Evolutionary conservation across 768 basidiomycete species (phyloP), one percentile per base, ranked within the genome.

Genomic region (Mycena rosella): DNA sequence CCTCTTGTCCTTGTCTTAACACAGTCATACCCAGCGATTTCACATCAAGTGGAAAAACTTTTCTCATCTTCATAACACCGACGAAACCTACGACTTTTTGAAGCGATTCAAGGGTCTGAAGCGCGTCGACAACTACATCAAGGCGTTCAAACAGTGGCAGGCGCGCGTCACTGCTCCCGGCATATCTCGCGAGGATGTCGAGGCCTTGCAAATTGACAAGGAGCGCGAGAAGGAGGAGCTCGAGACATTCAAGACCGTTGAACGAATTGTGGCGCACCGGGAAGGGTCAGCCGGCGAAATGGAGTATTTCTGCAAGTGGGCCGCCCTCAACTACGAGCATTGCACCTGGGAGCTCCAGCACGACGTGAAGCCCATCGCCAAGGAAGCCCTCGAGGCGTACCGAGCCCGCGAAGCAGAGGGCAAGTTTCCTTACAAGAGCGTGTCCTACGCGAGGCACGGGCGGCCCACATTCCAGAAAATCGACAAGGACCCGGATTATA

Each of bases 11-110:
- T 62, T 49, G 67, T 64, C 17, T 26, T 64, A 49, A 70, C 64
- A 70, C 32, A 74, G 44, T 32, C 47, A 60, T n/a, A 61, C 27
- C 4, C 75, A 98, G 96, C 96, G 96, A 57, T 99, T 93, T 84
- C 96, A 98, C 78, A 96, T 99, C 85, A 99, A 99, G 80, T 99
- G 98, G 98, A 98, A 99, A 80, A 91, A 90, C 73, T 99, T 96
- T 79, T 98, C 96, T 13, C 97, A 99, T 78, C 86, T 99, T 18
- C 98, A 99, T 84, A 98, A 99, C 76, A 99, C 98, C n/a, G 97
- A 99, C 77, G 98, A 99, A 80, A 91, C 91, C 18, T 98, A 98
- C 83, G 91, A 96, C 76, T 98, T 97, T 79, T 83, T 99, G 65
- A 98, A 97, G 79, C 89, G 93, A 27, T 99, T 93, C 87, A 94